Evolutionary conservation across 768 basidiomycete genomes (phyloP), one percentile per base, ranked within the genome.

Genomic region (Tulasnella sp.): DNA sequence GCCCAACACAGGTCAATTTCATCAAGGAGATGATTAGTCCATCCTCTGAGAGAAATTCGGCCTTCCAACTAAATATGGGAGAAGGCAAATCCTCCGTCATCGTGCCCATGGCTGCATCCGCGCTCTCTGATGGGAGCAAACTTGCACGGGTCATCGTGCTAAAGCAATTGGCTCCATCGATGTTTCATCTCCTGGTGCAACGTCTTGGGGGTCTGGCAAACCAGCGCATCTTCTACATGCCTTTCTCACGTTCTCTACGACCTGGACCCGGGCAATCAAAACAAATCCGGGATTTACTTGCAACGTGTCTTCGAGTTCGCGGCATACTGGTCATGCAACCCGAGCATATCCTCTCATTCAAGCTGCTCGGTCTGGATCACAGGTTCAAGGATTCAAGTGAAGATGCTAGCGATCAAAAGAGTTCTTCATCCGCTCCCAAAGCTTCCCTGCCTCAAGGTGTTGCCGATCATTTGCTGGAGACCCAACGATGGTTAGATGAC

Each of bases 21-120:
- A 71, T 74, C 0, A 45, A 57, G 3, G 67, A 74, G 43, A 76
- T 77, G 76, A 70, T 73, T 20, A 46, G 58, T 0, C 74, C 76
- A 0, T 50, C 48, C 1, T 65, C 61, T 0, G 52, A 54, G 2
- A 13, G 55, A 6, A 77, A 71, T 43, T 67, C 69, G 0, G 59
- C 65, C 5, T 61, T 72, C 25, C 75, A 77, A 33, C 67, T 77
- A 13, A 75, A 77, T 43, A 78, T 77, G 75, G 75, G 75, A 2
- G 75, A 77, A 48, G 76, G 75, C 0, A 76, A 77, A 53, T 69
- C 72, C 8, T 65, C 68, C 3, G 73, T 74, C 3, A 78, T 77
- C 19, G 65, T 76, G 2, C 76, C 76, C 0, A 61, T 76, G 27
- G 60, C 67, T 1, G 62, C 64, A 0, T 56, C 66, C 3, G 57